Evolutionary conservation across 306 rosid species (phyloP), one percentile per base, ranked within the genome.

Genomic region (Psophocarpus tetragonolobus): DNA sequence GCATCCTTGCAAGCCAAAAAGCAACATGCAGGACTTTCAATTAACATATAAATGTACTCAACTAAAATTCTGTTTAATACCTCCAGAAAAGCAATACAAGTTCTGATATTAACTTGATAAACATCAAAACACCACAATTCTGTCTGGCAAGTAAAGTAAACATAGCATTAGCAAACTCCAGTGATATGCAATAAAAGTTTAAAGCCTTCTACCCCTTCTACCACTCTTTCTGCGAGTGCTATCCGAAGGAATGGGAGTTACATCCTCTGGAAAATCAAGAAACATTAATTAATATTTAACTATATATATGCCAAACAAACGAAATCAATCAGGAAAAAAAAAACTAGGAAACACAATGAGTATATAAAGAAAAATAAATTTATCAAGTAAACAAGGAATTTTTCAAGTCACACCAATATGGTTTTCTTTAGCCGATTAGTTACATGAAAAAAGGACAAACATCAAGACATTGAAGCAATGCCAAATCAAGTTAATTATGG

Each of bases 221-320:
- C 97, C 97, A 76, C 97, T 92, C 91, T 91, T 93, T 85, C 97
- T 87, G 38, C 97, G 96, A 17, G 97, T 92, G 90, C 96, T 90
- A 13, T 92, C 97, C 0, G 96, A 89, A 1, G 97, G 97, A 81
- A 92, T 92, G 7, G 97, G 97, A 50, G 97, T 92, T 14, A 90
- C 97, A 60, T 92, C 97, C 97, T 92, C 97, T 92, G 92, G 15
- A 87, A 85, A 63, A 73, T 6, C 6, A 66, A 17, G 0, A 35
- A 17, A 30, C 6, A 20, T 44, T 5, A 5, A 41, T 60, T 29
- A 18, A 29, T 0, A 33, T 30, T 9, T 41, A 17, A 15, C 2
- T 60, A 29, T 26, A 9, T 3, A 54, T 29, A 42, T 26, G 21
- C 3, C 7, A 39, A 0, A n/a, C 26, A 68, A 26, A 35, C 2